phyloP scores from a whole-genome alignment of 2,329 filamentous ascomycete species.

The Mycosphaerelloides madeirae region DNA sequence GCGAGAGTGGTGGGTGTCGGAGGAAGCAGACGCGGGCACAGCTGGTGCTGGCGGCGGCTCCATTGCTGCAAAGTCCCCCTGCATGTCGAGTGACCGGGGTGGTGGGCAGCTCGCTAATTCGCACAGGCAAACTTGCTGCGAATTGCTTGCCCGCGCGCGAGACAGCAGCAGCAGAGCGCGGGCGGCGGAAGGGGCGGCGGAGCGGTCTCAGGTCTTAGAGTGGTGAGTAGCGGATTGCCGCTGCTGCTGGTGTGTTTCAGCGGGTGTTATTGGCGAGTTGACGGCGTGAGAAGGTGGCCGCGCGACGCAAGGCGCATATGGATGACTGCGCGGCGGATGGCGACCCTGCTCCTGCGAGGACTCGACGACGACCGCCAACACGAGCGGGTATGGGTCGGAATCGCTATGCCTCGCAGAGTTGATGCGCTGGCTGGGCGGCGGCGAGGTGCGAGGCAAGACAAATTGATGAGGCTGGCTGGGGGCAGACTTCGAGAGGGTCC shows the following conservation, averaged over 20 bases:
- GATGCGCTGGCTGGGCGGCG: no score
- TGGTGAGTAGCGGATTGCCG: neutral
- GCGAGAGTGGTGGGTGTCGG: neutral
- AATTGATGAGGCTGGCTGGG: neutral
- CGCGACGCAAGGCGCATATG: conserved; percentile 3
- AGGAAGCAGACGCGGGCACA: conserved; percentile 1
- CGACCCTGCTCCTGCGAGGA: no score
- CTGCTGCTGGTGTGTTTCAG: no score
- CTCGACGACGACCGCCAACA: no score
- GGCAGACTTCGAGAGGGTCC: neutral
- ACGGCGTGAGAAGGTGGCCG: neutral
- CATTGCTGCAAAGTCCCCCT: conserved; percentile 2
- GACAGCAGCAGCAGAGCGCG: neutral
- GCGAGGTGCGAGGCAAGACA: no score
- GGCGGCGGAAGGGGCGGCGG: neutral
- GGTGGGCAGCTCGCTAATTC: neutral
- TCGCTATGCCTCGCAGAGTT: no score
- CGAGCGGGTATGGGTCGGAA: no score
- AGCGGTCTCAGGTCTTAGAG: neutral
- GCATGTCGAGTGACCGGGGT: conserved; percentile 1
- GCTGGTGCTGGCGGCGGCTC: neutral
- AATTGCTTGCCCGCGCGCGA: neutral
- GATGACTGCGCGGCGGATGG: neutral
- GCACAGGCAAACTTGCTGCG: no score
- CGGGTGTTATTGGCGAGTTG: neutral